A percentile compares a stretch with the other conserved stretches of the same genome.
Conservation (phyloP, 495 filamentous ascomycete genomes). For the Venustampulla echinocandica region DNA sequence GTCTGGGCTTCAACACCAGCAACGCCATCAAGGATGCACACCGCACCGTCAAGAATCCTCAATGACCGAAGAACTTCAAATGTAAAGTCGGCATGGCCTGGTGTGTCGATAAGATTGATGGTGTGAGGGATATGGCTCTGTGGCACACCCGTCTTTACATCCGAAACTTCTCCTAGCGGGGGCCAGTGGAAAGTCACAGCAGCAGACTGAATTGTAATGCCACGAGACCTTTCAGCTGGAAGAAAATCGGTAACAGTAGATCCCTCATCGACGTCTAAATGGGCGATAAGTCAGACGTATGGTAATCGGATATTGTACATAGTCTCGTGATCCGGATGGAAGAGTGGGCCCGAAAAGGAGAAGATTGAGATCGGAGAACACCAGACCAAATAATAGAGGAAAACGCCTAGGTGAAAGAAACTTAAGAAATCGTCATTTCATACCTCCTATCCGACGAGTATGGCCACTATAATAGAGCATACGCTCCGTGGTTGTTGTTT, state of each 20-base stretch:
- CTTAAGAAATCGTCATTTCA: constrained; percentile 10
- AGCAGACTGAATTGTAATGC: constrained; percentile 97
- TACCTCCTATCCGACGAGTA: constrained; percentile 77
- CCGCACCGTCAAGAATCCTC: constrained; percentile 86
- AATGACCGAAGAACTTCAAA: constrained; percentile 94
- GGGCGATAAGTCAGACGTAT: constrained; percentile 9
- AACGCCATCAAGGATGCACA: constrained; percentile 94
- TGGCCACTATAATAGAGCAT: constrained; percentile 98
- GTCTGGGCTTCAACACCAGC: constrained; percentile 98
- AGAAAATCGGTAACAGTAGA: constrained; percentile 98
- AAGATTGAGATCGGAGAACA: neutral
- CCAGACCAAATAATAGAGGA: neutral
- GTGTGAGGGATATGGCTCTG: constrained; percentile 47
- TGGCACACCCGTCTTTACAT: constrained; percentile 28
- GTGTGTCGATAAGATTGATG: constrained; percentile 95
- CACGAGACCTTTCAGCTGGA: constrained; percentile 83
- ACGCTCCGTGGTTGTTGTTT: constrained; percentile 98
- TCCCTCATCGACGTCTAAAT: constrained; percentile 84
- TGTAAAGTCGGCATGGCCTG: constrained; percentile 96
- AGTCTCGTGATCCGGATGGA: neutral
- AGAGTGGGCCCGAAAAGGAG: neutral
- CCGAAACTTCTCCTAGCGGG: constrained; percentile 13
- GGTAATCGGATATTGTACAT: neutral
- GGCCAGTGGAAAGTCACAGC: constrained; percentile 92
- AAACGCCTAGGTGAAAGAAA: neutral